Base-by-base conservation (phyloP, 2,329 filamentous ascomycete species). In the Claviceps lovelessii region DNA sequence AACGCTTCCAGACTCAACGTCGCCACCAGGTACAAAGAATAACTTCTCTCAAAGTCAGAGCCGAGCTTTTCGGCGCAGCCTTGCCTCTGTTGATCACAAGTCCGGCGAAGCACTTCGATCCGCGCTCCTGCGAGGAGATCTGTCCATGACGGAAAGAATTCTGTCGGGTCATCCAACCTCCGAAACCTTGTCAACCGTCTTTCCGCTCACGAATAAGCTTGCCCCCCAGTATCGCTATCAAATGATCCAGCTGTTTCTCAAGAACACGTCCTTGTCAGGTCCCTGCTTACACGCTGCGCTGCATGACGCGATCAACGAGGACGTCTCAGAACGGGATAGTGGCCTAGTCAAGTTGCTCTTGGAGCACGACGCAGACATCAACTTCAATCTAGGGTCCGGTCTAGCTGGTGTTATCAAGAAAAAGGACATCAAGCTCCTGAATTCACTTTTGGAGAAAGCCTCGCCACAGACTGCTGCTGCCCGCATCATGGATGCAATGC, bases 71-170 rank as follows among this genome's bases (percentile, higher is more conserved):
- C 47, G 48, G 33, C 77, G 80, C 55, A 72, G 72, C 19, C 69
- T 72, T 6, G 78, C 78, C 7, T 78, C 78, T 2, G 73, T 76
- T 2, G 73, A 81, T 55, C 67, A 79, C 57, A 75, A 74, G 51
- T 72, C 71, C 4, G 78, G 77, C 0, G 63, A 77, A 55, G 78
- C 78, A 0, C 64, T 82, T 33, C 70, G 73, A 33, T 68, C 73
- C 10, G 76, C 78, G 0, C 70, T 80, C 0, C 64, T 73, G 41
- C 70, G 71, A 39, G 71, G 68, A 6, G 72, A 79, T 55, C 56
- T 68, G 2, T 59, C 67, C 1, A 73, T 80, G 63, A 70, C 73
- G 1, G 68, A 70, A 42, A 64, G 66, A 33, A 73, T 82, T 4
- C 65, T 82, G 9, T 64, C 68, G 2, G 71, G 67, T 4, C 74